These are phyloP conservation scores for Daldinia vernicosa DNA, from an alignment of 495 filamentous ascomycete genomes.

Conservation along the genomic window DNA sequence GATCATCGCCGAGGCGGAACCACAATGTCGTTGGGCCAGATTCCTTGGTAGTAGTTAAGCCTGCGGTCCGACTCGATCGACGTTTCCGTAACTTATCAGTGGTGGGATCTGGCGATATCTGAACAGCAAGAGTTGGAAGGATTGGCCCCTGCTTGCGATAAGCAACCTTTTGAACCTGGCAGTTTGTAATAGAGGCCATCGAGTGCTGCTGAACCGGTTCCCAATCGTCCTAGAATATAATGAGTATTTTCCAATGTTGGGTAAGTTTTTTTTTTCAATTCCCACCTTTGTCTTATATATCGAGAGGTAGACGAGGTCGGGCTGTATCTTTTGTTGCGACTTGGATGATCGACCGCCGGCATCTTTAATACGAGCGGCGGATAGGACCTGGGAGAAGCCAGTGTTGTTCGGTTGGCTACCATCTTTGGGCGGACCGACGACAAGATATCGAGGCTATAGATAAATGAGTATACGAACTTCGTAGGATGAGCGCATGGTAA, in stretches of 20 bases:
- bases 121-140: constrained; percentile 60
- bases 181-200: constrained; percentile 59
- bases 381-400: constrained; percentile 41
- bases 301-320: constrained; percentile 58
- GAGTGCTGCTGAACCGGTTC: constrained; percentile 61
- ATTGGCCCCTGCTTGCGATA: constrained; percentile 63
- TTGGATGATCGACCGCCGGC: constrained; percentile 42
- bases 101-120: constrained; percentile 59
- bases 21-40: constrained; percentile 52
- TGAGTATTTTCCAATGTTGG: constrained; percentile 30
- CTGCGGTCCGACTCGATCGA: constrained; percentile 64
- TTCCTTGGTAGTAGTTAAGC: constrained; percentile 55
- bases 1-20: constrained; percentile 55
- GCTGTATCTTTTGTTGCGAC: constrained; percentile 34
- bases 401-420: constrained; percentile 32
- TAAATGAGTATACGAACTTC: constrained; percentile 8
- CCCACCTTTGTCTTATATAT: constrained; percentile 65
- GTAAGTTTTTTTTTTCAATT: background rate
- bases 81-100: constrained; percentile 64
- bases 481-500: constrained; percentile 5
- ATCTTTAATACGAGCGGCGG: constrained; percentile 44
- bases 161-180: constrained; percentile 60
- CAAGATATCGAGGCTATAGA: constrained; percentile 57
- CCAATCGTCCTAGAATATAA: constrained; percentile 54
- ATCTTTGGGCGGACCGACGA: constrained; percentile 50